Base-by-base conservation (phyloP, 2,329 filamentous ascomycete species). In the Botryosphaeria dothidea region DNA sequence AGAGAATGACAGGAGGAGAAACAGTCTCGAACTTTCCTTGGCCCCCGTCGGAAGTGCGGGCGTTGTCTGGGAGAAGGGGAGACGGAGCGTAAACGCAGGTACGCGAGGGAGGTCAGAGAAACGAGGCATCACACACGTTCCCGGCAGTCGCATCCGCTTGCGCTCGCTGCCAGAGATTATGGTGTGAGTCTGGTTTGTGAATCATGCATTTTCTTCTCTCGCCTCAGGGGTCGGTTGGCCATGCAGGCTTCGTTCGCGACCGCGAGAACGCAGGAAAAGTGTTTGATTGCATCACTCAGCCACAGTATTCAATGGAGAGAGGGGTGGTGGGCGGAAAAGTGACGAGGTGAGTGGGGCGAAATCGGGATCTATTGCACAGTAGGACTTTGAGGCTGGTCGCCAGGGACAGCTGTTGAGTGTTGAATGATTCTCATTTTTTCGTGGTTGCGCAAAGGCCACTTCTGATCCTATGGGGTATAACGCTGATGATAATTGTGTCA, bases 21-120 rank as follows among this genome's bases (percentile, higher is more conserved):
- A 60, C 56, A 60, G 56, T 60, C 41, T 60, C 56, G 56, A 46
- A 60, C 56, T 34, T n/a, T 34, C 11, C 46, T 8, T 6, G 23
- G n/a, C 21, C 11, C 21, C 15, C 11, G 15, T 17, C 27, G 9
- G 3, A 25, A 7, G 27, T 19, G n/a, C n/a, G 29, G 49, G 17
- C n/a, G 25, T 34, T 41, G 34, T 29, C 23, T 36, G 29, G 25
- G 11, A n/a, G 38, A n/a, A 17, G 17, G 5, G 38, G 11, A 2
- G 38, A 13, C 11, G 38, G 17, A 11, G 9, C 5, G 38, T 41
- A 41, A 41, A 13, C 38, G 38, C 17, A 41, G 38, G 38, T 41
- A n/a, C 38, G 38, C 38, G 11, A 41, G 1, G 31, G 31, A 31
- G 29, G n/a, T 23, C 8, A 8, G 17, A 27, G 34, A 34, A 34